A percentile compares a stretch with the other conserved stretches of the same genome.
Conservation (phyloP, 2,329 filamentous ascomycete species). For the Lasiodiplodia sp. region DNA sequence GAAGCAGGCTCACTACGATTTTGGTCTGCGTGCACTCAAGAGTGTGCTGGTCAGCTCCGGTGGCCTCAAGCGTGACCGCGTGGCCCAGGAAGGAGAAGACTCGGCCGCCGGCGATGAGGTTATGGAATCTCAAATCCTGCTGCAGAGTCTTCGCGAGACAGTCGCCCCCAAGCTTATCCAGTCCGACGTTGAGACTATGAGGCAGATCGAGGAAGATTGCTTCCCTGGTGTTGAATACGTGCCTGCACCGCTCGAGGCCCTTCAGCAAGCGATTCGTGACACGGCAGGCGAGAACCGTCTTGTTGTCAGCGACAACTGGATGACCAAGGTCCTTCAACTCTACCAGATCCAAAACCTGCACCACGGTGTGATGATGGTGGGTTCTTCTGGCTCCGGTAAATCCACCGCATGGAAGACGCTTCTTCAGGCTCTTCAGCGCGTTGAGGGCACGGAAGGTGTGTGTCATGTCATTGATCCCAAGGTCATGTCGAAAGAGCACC, state of each 20-base stretch:
- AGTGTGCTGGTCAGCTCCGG: slow-evolving; percentile 98
- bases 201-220: slow-evolving; percentile 78
- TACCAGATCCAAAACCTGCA: slow-evolving; percentile 98
- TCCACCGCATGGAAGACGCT: slow-evolving; percentile 93
- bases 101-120: slow-evolving; percentile 69
- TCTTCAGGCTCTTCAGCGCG: slow-evolving; percentile 86
- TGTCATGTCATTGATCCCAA: slow-evolving; percentile 99
- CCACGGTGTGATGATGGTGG: slow-evolving; percentile 99
- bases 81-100: slow-evolving; percentile 46
- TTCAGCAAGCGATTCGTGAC: slow-evolving; percentile 81
- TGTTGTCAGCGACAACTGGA: slow-evolving; percentile 92
- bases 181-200: slow-evolving; percentile 88
- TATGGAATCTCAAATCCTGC: slow-evolving; percentile 95
- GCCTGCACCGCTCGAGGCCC: slow-evolving; percentile 80
- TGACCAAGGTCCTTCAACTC: slow-evolving; percentile 94
- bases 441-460: slow-evolving; percentile 91
- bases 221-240: slow-evolving; percentile 96
- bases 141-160: slow-evolving; percentile 97
- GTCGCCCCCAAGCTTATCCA: slow-evolving; percentile 97
- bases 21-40: slow-evolving; percentile 95
- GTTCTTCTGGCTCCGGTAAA: slow-evolving; percentile 96
- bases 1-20: slow-evolving; percentile 99
- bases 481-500: slow-evolving; percentile 98
- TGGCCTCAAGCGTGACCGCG: slow-evolving; percentile 85
- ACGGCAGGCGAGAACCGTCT: slow-evolving; percentile 86